phyloP scores from a whole-genome alignment of 1,284 basidiomycete species.

The Ceratobasidium theobromae region DNA sequence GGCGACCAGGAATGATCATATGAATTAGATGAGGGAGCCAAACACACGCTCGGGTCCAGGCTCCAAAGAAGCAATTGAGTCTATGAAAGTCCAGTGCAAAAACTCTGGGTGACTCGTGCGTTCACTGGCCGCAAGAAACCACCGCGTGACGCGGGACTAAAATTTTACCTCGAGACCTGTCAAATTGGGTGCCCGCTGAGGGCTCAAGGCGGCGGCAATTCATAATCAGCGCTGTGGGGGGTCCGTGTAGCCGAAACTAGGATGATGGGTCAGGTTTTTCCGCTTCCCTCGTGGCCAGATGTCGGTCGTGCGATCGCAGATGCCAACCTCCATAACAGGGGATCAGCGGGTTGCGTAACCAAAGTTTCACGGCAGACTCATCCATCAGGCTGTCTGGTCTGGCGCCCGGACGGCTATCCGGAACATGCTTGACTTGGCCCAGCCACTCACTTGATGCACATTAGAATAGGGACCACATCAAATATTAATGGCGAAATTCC shows the following conservation, averaged over 20 bases:
- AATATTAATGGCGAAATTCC: too few relatives aligned
- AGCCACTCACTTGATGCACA: not conserved
- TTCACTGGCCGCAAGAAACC: slow-evolving; percentile 7
- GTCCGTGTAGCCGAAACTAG: not conserved
- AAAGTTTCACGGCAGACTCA: slow-evolving; percentile 11
- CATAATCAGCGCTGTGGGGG: slow-evolving; percentile 11
- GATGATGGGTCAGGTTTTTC: slow-evolving; percentile 20
- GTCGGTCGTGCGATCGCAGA: slow-evolving; percentile 3
- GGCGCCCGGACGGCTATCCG: not conserved
- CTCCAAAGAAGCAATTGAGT: slow-evolving; percentile 9
- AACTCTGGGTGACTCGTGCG: slow-evolving; percentile 17
- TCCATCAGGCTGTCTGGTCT: not conserved
- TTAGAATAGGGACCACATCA: too few relatives aligned
- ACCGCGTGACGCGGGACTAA: slow-evolving; percentile 22
- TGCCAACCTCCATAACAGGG: slow-evolving; percentile 2
- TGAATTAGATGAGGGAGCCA: not conserved
- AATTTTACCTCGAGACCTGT: slow-evolving; percentile 28
- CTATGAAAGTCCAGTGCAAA: not conserved
- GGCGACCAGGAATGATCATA: not conserved
- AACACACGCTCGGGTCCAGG: not conserved
- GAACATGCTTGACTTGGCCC: not conserved
- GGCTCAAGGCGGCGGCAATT: not conserved
- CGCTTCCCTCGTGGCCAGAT: slow-evolving; percentile 8
- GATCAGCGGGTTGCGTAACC: slow-evolving; percentile 6
- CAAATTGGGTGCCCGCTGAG: slow-evolving; percentile 20